phyloP scores from a whole-genome alignment of 768 basidiomycete species.

The Lactarius quietus region DNA sequence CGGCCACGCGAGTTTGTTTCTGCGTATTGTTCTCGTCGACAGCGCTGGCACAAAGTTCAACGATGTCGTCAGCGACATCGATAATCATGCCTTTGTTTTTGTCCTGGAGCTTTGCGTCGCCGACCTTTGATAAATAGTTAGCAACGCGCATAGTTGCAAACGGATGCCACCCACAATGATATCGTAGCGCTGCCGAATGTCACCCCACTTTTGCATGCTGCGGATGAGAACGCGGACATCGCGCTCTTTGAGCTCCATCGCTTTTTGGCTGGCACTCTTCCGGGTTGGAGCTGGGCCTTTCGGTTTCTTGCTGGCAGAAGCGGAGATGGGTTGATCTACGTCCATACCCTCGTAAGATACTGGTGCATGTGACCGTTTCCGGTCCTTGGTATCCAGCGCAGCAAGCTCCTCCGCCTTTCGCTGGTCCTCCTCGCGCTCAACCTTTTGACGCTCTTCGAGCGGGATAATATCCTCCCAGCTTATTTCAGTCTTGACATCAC shows the following conservation, averaged over 20 bases:
- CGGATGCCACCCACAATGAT: conserved; percentile 67
- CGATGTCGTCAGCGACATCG: conserved; percentile 89
- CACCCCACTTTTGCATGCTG: conserved; percentile 96
- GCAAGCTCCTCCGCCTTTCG: conserved; percentile 67
- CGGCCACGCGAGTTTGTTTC: conserved; percentile 68
- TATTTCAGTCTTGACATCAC: conserved; percentile 98
- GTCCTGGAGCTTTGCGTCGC: conserved; percentile 84
- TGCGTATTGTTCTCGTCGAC: conserved; percentile 82
- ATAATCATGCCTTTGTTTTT: conserved; percentile 93
- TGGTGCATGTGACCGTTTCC: conserved; percentile 82
- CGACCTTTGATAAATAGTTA: conserved; percentile 51
- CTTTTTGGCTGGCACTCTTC: conserved; percentile 90
- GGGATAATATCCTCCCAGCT: conserved; percentile 99
- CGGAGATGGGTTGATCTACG: conserved; percentile 64
- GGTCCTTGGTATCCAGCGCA: conserved; percentile 58
- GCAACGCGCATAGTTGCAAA: conserved; percentile 6
- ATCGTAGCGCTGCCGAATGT: conserved; percentile 92
- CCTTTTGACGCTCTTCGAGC: conserved; percentile 79
- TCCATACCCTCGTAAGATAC: conserved; percentile 95
- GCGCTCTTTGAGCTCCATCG: conserved; percentile 95
- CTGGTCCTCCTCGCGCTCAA: conserved; percentile 77
- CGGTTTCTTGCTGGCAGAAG: conserved; percentile 68
- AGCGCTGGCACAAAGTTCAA: conserved; percentile 77
- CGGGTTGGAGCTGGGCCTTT: conserved; percentile 68
- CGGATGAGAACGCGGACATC: conserved; percentile 94